A percentile compares a stretch with the other conserved stretches of the same genome.
These are phyloP conservation scores for Fraxinus sp. DNA, from an alignment of 305 asterid genomes.

Conservation along the genomic window DNA sequence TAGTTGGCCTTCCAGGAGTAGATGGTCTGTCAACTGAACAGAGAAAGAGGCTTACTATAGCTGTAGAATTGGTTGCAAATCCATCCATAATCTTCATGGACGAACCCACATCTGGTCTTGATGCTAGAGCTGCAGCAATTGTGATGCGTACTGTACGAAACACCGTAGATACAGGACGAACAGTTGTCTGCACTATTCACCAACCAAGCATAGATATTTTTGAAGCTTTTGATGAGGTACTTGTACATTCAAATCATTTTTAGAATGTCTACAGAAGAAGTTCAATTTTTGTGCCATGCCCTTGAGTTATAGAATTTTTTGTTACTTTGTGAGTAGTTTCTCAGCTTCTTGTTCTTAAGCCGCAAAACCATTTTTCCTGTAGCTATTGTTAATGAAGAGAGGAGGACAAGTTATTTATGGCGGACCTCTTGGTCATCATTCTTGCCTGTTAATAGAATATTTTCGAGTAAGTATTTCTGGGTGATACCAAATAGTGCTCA, in stretches of 20 bases:
- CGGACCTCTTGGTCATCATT: conserved; percentile 81
- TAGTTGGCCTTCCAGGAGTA: conserved; percentile 96
- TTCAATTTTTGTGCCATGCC: background rate
- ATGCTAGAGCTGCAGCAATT: conserved; percentile 99
- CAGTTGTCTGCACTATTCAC: conserved; percentile 92
- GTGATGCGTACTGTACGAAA: conserved; percentile 94
- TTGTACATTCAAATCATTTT: background rate
- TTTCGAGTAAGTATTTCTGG: conserved; percentile 55
- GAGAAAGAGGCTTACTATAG: conserved; percentile 92
- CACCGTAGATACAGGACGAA: conserved; percentile 87
- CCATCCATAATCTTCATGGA: conserved; percentile 98
- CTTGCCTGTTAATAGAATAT: conserved; percentile 57
- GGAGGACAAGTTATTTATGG: conserved; percentile 83
- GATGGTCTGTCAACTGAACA: conserved; percentile 95
- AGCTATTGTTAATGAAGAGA: conserved; percentile 84
- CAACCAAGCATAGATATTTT: conserved; percentile 94
- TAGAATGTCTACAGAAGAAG: background rate
- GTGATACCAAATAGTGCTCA: background rate
- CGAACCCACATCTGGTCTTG: conserved; percentile 95
- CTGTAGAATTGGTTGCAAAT: conserved; percentile 90
- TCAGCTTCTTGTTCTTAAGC: background rate
- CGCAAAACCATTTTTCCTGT: conserved; percentile 5
- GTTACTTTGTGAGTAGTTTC: background rate
- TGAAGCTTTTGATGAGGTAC: conserved; percentile 94
- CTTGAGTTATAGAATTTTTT: background rate